Evolutionary conservation across 352 stramenopile species (phyloP).

Genomic region (Globisporangium camurandrum): DNA sequence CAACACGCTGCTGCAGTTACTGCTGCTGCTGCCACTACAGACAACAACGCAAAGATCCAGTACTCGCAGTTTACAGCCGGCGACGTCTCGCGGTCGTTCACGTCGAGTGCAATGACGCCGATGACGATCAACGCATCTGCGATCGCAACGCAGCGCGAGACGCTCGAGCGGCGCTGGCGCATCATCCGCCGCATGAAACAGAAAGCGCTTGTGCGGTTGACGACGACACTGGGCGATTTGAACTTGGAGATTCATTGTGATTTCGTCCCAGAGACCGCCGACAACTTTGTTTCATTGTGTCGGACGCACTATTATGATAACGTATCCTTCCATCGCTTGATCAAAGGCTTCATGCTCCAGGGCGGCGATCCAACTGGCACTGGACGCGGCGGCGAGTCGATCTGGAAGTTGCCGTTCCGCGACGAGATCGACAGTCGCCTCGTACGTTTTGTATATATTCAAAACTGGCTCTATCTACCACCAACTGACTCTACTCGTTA

Average conservation of each 20-base stretch:
- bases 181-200: conserved; percentile 88
- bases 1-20: conserved; percentile 11
- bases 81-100: conserved; percentile 91
- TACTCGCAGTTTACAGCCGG: conserved; percentile 87
- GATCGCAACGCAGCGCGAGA: conserved; percentile 45
- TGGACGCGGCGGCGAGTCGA: conserved; percentile 89
- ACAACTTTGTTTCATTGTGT: conserved; percentile 97
- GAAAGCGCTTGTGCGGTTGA: conserved; percentile 96
- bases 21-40: conserved; percentile 3
- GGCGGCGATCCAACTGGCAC: conserved; percentile 93
- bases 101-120: conserved; percentile 85
- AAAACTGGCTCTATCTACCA: not conserved
- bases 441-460: conserved; percentile 29
- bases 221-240: conserved; percentile 91
- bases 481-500: not conserved
- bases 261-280: conserved; percentile 91
- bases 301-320: conserved; percentile 91
- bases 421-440: conserved; percentile 97
- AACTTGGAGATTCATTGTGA: conserved; percentile 96
- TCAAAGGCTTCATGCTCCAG: conserved; percentile 96
- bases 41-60: conserved; percentile 25
- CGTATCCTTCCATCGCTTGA: conserved; percentile 94
- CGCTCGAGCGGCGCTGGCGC: conserved; percentile 78
- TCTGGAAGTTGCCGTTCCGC: conserved; percentile 91
- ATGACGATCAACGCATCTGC: conserved; percentile 54